Conservation (phyloP, 306 rosid species). For the Prunus fruticosa region DNA sequence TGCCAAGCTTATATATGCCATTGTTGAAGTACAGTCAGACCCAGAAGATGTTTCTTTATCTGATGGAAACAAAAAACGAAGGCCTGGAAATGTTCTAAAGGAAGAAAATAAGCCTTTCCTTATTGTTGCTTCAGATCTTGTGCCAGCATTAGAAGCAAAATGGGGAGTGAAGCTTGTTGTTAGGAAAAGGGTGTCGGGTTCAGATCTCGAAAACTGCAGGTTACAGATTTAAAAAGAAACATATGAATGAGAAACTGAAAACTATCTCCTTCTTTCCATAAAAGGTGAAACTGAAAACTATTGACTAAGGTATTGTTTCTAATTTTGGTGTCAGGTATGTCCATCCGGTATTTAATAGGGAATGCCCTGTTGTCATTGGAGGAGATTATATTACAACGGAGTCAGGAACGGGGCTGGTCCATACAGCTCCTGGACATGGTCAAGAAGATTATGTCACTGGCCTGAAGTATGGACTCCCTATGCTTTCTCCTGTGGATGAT, state of each 20-base stretch:
- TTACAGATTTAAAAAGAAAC: conserved; percentile 23
- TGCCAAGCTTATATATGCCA: conserved; percentile 84
- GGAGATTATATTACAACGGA: conserved; percentile 97
- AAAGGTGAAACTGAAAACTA: conserved; percentile 10
- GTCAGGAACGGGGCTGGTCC: conserved; percentile 97
- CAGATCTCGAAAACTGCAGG: conserved; percentile 95
- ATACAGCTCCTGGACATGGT: conserved; percentile 99
- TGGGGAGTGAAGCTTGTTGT: conserved; percentile 77
- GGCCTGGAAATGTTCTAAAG: conserved; percentile 66
- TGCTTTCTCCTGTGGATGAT: conserved; percentile 87
- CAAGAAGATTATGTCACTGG: conserved; percentile 96
- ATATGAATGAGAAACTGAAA: conserved; percentile 3
- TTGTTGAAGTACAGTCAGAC: conserved; percentile 65
- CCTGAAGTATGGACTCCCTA: conserved; percentile 83
- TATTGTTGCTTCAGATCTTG: conserved; percentile 85
- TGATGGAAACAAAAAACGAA: conserved; percentile 53
- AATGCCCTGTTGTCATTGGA: conserved; percentile 81
- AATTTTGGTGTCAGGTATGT: conserved; percentile 56
- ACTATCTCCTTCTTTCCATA: background rate
- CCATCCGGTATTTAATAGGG: conserved; percentile 73
- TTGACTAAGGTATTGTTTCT: conserved; percentile 14
- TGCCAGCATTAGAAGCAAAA: conserved; percentile 79
- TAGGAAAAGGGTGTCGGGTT: conserved; percentile 64
- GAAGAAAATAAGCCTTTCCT: conserved; percentile 71
- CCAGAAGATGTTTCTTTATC: conserved; percentile 45